A percentile compares a stretch with the other conserved stretches of the same genome.
Evolutionary conservation across 345 rosid genomes (phyloP).

Genomic region (Citrus maxima): DNA sequence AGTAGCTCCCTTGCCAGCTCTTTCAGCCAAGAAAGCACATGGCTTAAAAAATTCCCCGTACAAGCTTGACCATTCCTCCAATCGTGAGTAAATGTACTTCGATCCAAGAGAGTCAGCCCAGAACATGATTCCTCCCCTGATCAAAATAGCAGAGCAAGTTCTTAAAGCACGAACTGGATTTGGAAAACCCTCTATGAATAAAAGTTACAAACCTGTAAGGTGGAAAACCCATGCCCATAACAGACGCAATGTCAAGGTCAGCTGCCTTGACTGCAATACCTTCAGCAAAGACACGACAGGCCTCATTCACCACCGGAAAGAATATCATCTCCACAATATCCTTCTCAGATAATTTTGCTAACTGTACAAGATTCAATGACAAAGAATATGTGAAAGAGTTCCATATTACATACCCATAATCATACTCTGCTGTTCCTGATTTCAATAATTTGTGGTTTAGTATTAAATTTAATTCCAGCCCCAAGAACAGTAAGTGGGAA

Average conservation of each 20-base stretch:
- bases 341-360: constrained; percentile 61
- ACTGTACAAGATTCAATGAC: constrained; percentile 36
- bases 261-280: constrained; percentile 94
- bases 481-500: constrained; percentile 4
- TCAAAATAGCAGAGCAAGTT: constrained; percentile 14
- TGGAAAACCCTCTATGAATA: background rate
- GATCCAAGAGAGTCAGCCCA: constrained; percentile 93
- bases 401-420: background rate
- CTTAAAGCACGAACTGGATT: background rate
- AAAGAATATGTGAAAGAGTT: background rate
- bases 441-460: background rate
- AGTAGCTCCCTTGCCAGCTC: constrained; percentile 70
- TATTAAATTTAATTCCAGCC: background rate
- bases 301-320: constrained; percentile 95
- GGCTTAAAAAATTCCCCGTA: constrained; percentile 95
- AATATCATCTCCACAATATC: constrained; percentile 92
- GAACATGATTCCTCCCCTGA: constrained; percentile 91
- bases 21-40: constrained; percentile 75
- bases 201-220: constrained; percentile 61
- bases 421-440: background rate
- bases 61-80: constrained; percentile 74
- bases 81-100: constrained; percentile 59
- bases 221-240: constrained; percentile 98
- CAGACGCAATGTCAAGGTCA: constrained; percentile 82
- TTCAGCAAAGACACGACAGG: constrained; percentile 87